These are phyloP conservation scores for Echeveria elegans DNA, from an alignment of 164 flowering plant genomes.

Conservation along the genomic window DNA sequence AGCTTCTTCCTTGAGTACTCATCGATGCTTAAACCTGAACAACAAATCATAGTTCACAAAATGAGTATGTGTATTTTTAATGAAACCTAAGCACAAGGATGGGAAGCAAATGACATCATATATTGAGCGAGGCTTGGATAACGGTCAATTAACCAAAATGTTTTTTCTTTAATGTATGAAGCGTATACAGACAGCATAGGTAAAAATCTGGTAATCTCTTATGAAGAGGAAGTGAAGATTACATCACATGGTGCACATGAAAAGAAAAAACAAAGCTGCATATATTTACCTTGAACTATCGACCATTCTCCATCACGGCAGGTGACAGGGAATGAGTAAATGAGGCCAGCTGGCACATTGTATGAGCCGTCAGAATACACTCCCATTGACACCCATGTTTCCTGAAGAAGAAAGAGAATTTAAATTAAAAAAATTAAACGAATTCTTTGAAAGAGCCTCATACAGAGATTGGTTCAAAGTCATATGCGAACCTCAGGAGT, in stretches of 20 bases:
- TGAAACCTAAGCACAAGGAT: not conserved
- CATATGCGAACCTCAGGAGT: conserved; percentile 66
- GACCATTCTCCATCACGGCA: conserved; percentile 83
- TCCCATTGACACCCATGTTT: conserved; percentile 98
- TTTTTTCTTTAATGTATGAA: too few species aligned
- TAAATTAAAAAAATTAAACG: not conserved
- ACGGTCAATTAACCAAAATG: too few species aligned
- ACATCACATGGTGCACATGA: not conserved
- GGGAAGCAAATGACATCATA: not conserved
- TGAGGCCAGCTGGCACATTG: conserved; percentile 87
- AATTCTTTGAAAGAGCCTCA: not conserved
- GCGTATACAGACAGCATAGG: too few species aligned
- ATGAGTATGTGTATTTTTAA: not conserved
- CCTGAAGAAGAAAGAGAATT: conserved; percentile 32
- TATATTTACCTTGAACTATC: conserved; percentile 69
- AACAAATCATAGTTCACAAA: not conserved
- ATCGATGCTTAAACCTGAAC: conserved; percentile 68
- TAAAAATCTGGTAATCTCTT: not conserved
- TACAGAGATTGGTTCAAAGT: not conserved
- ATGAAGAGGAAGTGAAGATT: not conserved
- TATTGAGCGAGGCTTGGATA: too few species aligned
- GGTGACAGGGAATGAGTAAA: conserved; percentile 95
- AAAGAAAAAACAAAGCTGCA: not conserved
- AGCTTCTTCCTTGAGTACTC: conserved; percentile 88
- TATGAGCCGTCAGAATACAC: conserved; percentile 98